Percentiles rank a stretch among this genome's conserved stretches.
Evolutionary conservation across 148 eudicot species (phyloP).

Genomic region (Limonium bicolor): DNA sequence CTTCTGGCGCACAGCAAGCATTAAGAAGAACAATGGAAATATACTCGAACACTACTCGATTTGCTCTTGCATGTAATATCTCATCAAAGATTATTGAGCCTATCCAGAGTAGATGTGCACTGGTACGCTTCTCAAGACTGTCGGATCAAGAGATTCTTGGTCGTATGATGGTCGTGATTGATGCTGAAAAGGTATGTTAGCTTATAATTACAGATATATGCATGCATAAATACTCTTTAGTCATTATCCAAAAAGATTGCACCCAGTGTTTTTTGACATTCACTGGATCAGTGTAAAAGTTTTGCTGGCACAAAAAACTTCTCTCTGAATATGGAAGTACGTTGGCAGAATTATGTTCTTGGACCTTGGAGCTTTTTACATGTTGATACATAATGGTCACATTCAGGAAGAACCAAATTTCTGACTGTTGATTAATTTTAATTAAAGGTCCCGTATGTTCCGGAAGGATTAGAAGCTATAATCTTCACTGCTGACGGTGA

Average conservation of each 20-base stretch:
- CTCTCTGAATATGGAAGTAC: too few species aligned
- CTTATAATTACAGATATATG: too few species aligned
- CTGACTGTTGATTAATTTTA: too few species aligned
- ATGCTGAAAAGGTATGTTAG: conserved; percentile 89
- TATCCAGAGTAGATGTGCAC: conserved; percentile 98
- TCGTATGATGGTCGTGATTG: conserved; percentile 80
- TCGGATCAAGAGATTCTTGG: conserved; percentile 97
- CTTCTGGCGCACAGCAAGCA: conserved; percentile 98
- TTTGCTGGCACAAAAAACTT: too few species aligned
- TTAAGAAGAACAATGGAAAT: conserved; percentile 96
- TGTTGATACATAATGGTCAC: too few species aligned
- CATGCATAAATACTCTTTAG: too few species aligned
- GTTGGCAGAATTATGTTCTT: too few species aligned
- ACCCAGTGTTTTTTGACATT: too few species aligned
- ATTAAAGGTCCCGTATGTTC: conserved; percentile 78
- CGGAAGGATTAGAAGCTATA: conserved; percentile 91
- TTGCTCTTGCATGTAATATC: conserved; percentile 95
- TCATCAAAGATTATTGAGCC: conserved; percentile 95
- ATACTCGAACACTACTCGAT: conserved; percentile 88
- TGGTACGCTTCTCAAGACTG: conserved; percentile 83
- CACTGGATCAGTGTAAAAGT: too few species aligned
- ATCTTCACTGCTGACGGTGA: conserved; percentile 99
- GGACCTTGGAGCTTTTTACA: too few species aligned
- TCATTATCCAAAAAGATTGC: too few species aligned
- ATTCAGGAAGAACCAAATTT: too few species aligned